phyloP scores from a whole-genome alignment of 805 yeast species.

The Saccharomycopsis fodiens region DNA sequence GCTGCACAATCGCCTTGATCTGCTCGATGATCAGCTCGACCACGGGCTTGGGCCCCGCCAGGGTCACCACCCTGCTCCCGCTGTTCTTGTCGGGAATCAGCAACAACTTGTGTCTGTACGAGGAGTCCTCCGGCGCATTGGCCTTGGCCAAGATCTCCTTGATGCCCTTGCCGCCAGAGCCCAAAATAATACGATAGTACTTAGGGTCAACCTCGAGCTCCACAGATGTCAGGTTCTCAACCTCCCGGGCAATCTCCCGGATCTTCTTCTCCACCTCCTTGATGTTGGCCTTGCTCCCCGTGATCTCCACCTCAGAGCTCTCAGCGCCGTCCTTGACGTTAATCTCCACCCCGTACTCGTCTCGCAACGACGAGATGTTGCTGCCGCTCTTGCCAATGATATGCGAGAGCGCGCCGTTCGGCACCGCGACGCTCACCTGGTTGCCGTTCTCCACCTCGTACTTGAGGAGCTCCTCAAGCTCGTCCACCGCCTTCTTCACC shows the following conservation, averaged over 20 bases:
- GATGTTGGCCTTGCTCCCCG: slow-evolving; percentile 73
- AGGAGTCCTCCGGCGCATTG: slow-evolving; percentile 54
- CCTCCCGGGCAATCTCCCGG: slow-evolving; percentile 52
- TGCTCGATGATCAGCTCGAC: slow-evolving; percentile 62
- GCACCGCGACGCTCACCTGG: slow-evolving; percentile 55
- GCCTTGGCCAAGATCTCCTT: slow-evolving; percentile 70
- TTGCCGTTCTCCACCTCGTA: slow-evolving; percentile 85
- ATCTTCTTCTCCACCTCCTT: slow-evolving; percentile 63
- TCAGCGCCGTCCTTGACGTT: slow-evolving; percentile 35
- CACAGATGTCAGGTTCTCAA: slow-evolving; percentile 52
- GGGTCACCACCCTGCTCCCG: slow-evolving; percentile 47
- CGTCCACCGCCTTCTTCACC: slow-evolving; percentile 76
- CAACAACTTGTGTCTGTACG: slow-evolving; percentile 48
- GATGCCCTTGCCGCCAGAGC: slow-evolving; percentile 68
- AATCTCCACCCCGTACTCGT: slow-evolving; percentile 47
- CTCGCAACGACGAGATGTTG: slow-evolving; percentile 70
- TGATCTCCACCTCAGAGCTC: slow-evolving; percentile 49
- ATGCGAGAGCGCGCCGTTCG: slow-evolving; percentile 67
- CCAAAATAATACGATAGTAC: slow-evolving; percentile 69
- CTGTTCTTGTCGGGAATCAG: slow-evolving; percentile 64
- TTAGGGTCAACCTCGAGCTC: slow-evolving; percentile 63
- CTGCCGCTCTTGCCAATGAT: slow-evolving; percentile 90
- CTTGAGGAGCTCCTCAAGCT: slow-evolving; percentile 71
- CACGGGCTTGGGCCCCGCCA: slow-evolving; percentile 67
- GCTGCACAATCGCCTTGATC: slow-evolving; percentile 54